Evolutionary conservation across 139 green algal species (phyloP).

Genomic region (Chloropicon primus): DNA sequence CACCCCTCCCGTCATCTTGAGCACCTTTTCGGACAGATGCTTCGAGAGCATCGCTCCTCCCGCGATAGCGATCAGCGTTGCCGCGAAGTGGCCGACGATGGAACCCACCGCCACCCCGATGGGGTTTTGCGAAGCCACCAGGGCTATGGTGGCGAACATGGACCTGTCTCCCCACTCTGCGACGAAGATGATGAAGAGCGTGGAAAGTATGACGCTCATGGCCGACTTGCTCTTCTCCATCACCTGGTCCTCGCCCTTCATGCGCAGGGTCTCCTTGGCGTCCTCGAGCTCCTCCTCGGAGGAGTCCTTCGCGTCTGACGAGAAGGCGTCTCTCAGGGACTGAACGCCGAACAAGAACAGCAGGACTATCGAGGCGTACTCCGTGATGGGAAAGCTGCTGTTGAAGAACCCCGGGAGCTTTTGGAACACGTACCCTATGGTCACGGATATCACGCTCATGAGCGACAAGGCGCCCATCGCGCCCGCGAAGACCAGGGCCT

Average conservation of each 20-base stretch:
- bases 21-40: slow-evolving; percentile 73
- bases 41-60: slow-evolving; percentile 66
- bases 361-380: slow-evolving; percentile 68
- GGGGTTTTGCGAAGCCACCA: slow-evolving; percentile 76
- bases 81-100: slow-evolving; percentile 66
- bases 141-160: slow-evolving; percentile 93
- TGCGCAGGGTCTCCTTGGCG: slow-evolving; percentile 45
- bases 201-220: slow-evolving; percentile 16
- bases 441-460: slow-evolving; percentile 89
- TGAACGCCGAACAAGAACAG: slow-evolving; percentile 82
- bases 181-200: slow-evolving; percentile 69
- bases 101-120: slow-evolving; percentile 76
- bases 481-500: slow-evolving; percentile 20
- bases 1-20: slow-evolving; percentile 50
- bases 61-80: slow-evolving; percentile 80
- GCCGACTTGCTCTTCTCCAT: slow-evolving; percentile 7
- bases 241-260: slow-evolving; percentile 22
- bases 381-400: slow-evolving; percentile 53
- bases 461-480: slow-evolving; percentile 27
- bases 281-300: slow-evolving; percentile 50
- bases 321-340: slow-evolving; percentile 43
- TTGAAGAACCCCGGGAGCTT: slow-evolving; percentile 60
- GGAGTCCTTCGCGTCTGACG: neutral
- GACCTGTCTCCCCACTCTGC: slow-evolving; percentile 60
- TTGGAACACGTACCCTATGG: slow-evolving; percentile 72